These are phyloP conservation scores for Exophiala sp. DNA, from an alignment of 2,329 filamentous ascomycete species.

Conservation along the genomic window DNA sequence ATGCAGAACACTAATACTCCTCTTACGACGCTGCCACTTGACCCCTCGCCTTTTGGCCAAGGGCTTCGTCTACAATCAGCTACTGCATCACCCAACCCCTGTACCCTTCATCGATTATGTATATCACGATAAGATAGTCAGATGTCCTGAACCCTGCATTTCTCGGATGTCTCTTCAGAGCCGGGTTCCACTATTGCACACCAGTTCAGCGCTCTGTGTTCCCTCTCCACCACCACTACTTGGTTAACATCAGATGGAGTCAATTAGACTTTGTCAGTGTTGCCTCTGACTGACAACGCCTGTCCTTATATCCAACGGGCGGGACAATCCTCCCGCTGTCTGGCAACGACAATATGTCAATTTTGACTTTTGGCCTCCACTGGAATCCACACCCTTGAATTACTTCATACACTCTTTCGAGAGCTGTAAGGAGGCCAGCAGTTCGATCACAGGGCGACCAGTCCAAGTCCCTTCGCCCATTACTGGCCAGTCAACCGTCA, in stretches of 20 bases:
- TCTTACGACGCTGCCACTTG: too few relatives aligned
- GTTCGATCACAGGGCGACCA: neutral
- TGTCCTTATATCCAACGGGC: constrained; percentile 4
- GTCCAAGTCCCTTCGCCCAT: neutral
- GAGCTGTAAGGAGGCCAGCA: neutral
- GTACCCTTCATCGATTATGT: too few relatives aligned
- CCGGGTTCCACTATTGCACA: too few relatives aligned
- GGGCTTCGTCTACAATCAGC: too few relatives aligned
- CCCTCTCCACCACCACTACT: neutral
- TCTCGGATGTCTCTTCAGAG: too few relatives aligned
- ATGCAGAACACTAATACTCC: too few relatives aligned
- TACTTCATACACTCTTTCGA: neutral
- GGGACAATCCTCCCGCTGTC: constrained; percentile 8
- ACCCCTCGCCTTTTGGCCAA: too few relatives aligned
- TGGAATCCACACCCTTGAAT: neutral
- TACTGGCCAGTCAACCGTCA: neutral
- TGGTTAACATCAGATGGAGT: too few relatives aligned
- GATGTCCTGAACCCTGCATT: too few relatives aligned
- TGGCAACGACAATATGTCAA: neutral
- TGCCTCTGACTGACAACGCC: neutral
- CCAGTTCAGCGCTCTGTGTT: neutral
- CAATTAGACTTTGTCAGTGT: constrained; percentile 3
- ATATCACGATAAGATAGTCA: too few relatives aligned
- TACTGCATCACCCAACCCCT: too few relatives aligned
- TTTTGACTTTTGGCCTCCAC: neutral